Conservation (phyloP, 352 stramenopile species). For the Phytophthora melonis region DNA sequence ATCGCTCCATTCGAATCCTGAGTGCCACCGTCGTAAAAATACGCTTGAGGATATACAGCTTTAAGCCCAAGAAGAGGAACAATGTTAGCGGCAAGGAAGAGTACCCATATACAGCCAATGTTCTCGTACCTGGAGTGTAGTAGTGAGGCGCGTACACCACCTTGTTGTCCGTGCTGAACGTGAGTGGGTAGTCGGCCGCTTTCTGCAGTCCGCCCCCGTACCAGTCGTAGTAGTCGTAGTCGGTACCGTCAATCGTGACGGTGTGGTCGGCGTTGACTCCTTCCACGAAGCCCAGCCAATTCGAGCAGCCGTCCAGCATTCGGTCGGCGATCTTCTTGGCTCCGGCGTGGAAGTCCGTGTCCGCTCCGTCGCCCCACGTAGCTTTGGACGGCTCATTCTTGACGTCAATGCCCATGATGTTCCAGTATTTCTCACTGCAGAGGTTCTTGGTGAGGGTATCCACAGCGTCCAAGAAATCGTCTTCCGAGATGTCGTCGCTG, state of each 20-base stretch:
- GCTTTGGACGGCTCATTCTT: slow-evolving; percentile 71
- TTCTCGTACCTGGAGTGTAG: slow-evolving; percentile 49
- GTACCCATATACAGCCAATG: too few species aligned
- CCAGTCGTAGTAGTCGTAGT: slow-evolving; percentile 74
- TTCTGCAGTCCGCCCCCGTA: slow-evolving; percentile 64
- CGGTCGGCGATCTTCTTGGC: slow-evolving; percentile 61
- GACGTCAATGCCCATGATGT: slow-evolving; percentile 66
- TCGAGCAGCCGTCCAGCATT: slow-evolving; percentile 72
- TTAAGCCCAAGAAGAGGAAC: background rate
- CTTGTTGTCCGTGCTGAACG: slow-evolving; percentile 63
- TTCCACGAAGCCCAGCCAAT: slow-evolving; percentile 80
- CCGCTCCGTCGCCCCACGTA: slow-evolving; percentile 52
- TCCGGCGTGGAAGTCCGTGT: slow-evolving; percentile 57
- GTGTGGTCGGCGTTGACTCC: slow-evolving; percentile 59
- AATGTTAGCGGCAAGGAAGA: too few species aligned
- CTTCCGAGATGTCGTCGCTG: slow-evolving; percentile 40
- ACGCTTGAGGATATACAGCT: slow-evolving; percentile 64
- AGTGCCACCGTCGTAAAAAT: slow-evolving; percentile 64
- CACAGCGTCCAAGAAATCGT: slow-evolving; percentile 59
- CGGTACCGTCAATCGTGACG: slow-evolving; percentile 55
- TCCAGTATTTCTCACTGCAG: slow-evolving; percentile 66
- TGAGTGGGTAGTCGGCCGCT: slow-evolving; percentile 48
- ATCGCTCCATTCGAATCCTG: slow-evolving; percentile 41
- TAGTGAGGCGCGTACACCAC: slow-evolving; percentile 86
- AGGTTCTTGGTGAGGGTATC: slow-evolving; percentile 58